Base-by-base conservation (phyloP, 352 stramenopile genomes). In the Phytophthora kernoviae region DNA sequence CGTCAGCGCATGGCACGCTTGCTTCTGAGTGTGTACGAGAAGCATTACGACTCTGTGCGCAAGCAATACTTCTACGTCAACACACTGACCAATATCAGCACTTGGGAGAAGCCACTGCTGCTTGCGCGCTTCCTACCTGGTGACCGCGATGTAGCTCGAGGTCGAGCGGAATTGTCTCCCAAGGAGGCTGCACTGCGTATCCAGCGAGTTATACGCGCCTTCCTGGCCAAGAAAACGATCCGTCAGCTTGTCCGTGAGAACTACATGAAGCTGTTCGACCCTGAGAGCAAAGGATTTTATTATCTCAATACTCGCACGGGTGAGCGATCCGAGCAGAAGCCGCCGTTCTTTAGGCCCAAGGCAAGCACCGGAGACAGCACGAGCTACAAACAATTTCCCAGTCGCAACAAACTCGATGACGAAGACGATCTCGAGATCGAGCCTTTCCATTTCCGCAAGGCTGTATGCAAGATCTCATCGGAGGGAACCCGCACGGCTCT, bases 261-360 rank as follows among this genome's bases (percentile, higher is more conserved):
- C 51, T 91, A 88, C 70, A 91, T 91, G 81, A 89, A 89, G 69
- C 79, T 91, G 10, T 87, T 89, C 46, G 72, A 89, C 36, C 14
- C 42, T 0, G 43, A 65, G 3, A 81, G 63, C 8, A 54, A 71
- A 41, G 80, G 74, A 5, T 91, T 87, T 42, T 91, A 85, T 65
- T 91, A 91, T 55, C 58, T 88, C 40, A 84, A 91, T 63, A 88
- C 81, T 0, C 70, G 59, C 21, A 87, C 65, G 5, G 77, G 77
- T 12, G 65, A 72, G 12, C 60, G 47, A 1, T 76, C 70, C 2
- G 55, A 75, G 17, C 61, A 74, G 7, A 82, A 81, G 21, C 81
- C 81, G 0, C 58, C 65, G 15, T 88, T 88, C 21, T 70, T 89
- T 33, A 64, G 77, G 12, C 40, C 37, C 2, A 43, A 21, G n/a